phyloP scores from a whole-genome alignment of 108 stramenopile genomes.

The Skeletonema marinoi region DNA sequence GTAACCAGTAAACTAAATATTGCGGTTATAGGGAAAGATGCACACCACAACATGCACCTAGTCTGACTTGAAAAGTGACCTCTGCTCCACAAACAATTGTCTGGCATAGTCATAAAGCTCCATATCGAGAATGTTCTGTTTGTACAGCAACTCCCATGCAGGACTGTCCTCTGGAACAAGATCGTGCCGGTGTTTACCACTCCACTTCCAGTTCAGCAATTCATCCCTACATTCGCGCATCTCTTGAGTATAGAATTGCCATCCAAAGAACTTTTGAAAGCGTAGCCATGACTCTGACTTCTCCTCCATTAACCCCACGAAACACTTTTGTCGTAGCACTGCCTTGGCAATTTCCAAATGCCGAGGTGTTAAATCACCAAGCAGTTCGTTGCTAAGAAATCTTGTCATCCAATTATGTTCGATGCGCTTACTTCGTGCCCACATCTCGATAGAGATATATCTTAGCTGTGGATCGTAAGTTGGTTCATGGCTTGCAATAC shows the following conservation, averaged over 20 bases:
- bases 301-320: slow-evolving; percentile 54
- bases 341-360: slow-evolving; percentile 55
- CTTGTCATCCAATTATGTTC: slow-evolving; percentile 63
- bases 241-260: slow-evolving; percentile 15
- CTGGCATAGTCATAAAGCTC: slow-evolving; percentile 55
- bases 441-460: slow-evolving; percentile 42
- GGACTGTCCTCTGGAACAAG: slow-evolving; percentile 20
- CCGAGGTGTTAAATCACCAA: slow-evolving; percentile 36
- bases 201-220: not conserved
- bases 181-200: not conserved
- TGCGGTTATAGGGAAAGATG: too few relatives aligned
- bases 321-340: slow-evolving; percentile 52
- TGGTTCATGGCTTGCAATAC: slow-evolving; percentile 2
- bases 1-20: too few relatives aligned
- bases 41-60: not conserved
- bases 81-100: slow-evolving; percentile 36
- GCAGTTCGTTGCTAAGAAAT: slow-evolving; percentile 40
- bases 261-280: slow-evolving; percentile 46
- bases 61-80: not conserved
- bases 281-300: slow-evolving; percentile 33
- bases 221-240: not conserved
- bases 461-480: slow-evolving; percentile 12
- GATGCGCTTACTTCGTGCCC: slow-evolving; percentile 10
- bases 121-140: slow-evolving; percentile 58
- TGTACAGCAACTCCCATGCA: slow-evolving; percentile 46